Evolutionary conservation across 345 rosid species (phyloP), one percentile per base, ranked within the genome.

Genomic region (Carallia pectinifolia): DNA sequence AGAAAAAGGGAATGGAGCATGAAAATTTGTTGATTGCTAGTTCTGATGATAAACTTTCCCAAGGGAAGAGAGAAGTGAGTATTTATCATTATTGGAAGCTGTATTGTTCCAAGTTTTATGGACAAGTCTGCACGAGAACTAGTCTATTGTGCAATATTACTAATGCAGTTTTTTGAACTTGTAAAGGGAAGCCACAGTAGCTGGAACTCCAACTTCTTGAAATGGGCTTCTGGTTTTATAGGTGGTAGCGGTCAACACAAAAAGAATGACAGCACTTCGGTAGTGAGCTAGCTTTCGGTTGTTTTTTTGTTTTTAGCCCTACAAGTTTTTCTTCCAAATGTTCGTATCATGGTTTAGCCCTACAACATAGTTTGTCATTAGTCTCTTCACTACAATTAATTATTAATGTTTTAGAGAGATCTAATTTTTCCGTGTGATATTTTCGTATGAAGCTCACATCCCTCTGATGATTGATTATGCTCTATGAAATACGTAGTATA

Each of bases 141-240:
- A 53, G 67, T 48, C 31, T 34, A 44, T 39, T 17, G 27, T 62
- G 63, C 73, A 27, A 48, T 69, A 58, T 73, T 34, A 59, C 48
- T 56, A 67, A 31, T 61, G 62, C 34, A 23, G 47, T 34, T 70
- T 68, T 47, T 59, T 74, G 65, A 61, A 58, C 36, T 73, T 74
- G 37, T 81, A 73, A 82, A 78, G 89, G 90, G 87, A 66, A 34
- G 63, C 39, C 76, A 50, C 50, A 68, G 56, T 69, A 53, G 83
- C 76, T 95, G 99, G 99, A 95, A 95, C 74, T 88, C 98, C 60
- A 92, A 95, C 70, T 61, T 95, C 64, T 68, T 95, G 56, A 95
- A 87, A 82, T 95, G 99, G 99, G 99, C 98, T 40, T 86, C 99
- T 77, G 90, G 87, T 68, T 75, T 95, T 58, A 85, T 95, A 76